Evolutionary conservation across 2,329 filamentous ascomycete species (phyloP).

Genomic region (Diaporthe caulivora): DNA sequence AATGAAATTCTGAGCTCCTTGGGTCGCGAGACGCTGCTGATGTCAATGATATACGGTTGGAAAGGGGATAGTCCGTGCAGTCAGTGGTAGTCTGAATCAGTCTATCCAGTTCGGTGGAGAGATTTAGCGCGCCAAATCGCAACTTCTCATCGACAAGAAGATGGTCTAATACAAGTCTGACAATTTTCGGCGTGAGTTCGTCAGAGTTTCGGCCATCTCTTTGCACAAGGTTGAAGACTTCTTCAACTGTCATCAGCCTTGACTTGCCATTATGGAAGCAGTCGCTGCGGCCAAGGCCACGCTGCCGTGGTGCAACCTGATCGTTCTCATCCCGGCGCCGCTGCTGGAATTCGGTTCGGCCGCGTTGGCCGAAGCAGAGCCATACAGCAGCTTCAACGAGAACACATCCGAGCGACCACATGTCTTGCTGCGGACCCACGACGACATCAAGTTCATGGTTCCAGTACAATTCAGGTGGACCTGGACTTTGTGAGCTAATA

Average conservation of each 20-base stretch:
- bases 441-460: background rate
- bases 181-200: background rate
- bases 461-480: slow-evolving; percentile 9
- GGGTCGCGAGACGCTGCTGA: background rate
- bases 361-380: background rate
- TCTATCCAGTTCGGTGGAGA: background rate
- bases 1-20: background rate
- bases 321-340: background rate
- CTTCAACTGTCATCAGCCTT: background rate
- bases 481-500: background rate
- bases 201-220: slow-evolving; percentile 9
- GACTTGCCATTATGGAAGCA: background rate
- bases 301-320: background rate
- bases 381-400: slow-evolving; percentile 10
- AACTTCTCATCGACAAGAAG: background rate
- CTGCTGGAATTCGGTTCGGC: background rate
- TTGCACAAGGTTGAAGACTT: background rate
- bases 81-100: background rate
- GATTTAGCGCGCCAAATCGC: background rate
- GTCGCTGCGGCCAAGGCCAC: background rate
- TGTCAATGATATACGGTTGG: too few species aligned
- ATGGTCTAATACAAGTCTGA: background rate
- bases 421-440: background rate
- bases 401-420: slow-evolving; percentile 16
- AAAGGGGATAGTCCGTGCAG: background rate